Conservation (phyloP, 2,329 filamentous ascomycete species). For the Colletotrichum falcatum region DNA sequence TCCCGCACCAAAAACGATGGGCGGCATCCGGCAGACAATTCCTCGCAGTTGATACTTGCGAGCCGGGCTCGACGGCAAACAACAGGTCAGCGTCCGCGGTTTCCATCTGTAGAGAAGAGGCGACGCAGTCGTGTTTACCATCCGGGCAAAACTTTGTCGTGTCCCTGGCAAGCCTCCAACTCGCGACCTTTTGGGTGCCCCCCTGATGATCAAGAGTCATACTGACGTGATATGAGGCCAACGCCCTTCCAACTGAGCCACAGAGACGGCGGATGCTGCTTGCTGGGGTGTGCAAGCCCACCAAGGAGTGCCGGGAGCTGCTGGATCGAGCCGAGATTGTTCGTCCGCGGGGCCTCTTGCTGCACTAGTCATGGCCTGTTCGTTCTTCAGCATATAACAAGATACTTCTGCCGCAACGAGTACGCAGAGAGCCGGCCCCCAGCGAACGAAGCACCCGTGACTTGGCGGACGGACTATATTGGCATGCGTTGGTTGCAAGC, state of each 20-base stretch:
- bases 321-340: too few relatives aligned
- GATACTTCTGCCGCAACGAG: too few relatives aligned
- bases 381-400: too few relatives aligned
- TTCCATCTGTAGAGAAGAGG: neutral
- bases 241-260: conserved; percentile 41
- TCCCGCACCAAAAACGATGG: accelerated
- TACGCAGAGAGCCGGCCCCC: too few relatives aligned
- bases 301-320: neutral
- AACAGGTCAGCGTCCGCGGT: too few relatives aligned
- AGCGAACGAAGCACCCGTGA: too few relatives aligned
- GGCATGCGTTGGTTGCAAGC: conserved; percentile 46
- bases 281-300: accelerated
- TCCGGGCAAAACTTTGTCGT: conserved; percentile 8
- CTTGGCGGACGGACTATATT: conserved; percentile 44
- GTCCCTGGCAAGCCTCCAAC: conserved; percentile 40
- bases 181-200: conserved; percentile 40
- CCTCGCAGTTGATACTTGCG: neutral
- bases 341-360: too few relatives aligned
- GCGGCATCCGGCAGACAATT: neutral
- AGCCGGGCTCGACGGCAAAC: neutral
- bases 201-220: conserved; percentile 28
- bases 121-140: neutral
- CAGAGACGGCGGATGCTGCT: neutral
- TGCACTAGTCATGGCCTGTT: too few relatives aligned
- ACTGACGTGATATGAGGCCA: conserved; percentile 36